Evolutionary conservation across 768 basidiomycete species (phyloP).

Genomic region (Postia placenta): DNA sequence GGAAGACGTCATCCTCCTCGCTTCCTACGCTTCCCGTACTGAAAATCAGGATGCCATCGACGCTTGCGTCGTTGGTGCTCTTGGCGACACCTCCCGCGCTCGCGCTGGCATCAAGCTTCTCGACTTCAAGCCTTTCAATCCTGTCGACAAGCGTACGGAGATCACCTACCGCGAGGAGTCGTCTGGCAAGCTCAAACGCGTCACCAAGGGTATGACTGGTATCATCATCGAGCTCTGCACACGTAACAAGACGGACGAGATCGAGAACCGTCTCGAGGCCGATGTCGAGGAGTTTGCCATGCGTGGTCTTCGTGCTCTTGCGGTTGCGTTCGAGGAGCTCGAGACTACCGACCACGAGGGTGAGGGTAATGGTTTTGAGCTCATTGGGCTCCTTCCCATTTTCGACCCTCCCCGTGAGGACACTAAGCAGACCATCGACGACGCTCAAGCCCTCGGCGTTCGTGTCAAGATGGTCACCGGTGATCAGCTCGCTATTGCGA

Average conservation of each 20-base stretch:
- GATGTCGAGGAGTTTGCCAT: conserved; percentile 95
- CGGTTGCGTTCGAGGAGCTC: conserved; percentile 92
- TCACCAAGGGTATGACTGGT: conserved; percentile 99
- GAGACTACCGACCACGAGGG: conserved; percentile 76
- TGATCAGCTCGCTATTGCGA: conserved; percentile 98
- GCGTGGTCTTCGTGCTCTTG: conserved; percentile 96
- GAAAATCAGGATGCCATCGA: conserved; percentile 99
- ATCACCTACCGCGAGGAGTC: conserved; percentile 95
- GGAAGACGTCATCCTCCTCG: conserved; percentile 88
- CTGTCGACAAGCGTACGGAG: conserved; percentile 98
- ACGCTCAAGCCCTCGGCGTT: conserved; percentile 92
- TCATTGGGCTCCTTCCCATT: conserved; percentile 95
- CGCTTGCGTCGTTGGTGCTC: conserved; percentile 72
- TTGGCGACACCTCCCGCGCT: conserved; percentile 67
- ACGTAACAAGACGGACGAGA: conserved; percentile 92
- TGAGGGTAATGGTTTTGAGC: conserved; percentile 95
- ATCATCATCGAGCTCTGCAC: conserved; percentile 96
- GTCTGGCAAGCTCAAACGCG: conserved; percentile 94
- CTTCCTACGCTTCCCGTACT: conserved; percentile 94
- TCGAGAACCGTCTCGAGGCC: conserved; percentile 86
- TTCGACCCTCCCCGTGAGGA: conserved; percentile 97
- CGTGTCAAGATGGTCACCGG: conserved; percentile 99
- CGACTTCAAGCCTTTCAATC: conserved; percentile 99
- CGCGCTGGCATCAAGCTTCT: conserved; percentile 92
- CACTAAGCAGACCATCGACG: conserved; percentile 98